Evolutionary conservation across 768 basidiomycete species (phyloP).

Genomic region (Chiua virens): DNA sequence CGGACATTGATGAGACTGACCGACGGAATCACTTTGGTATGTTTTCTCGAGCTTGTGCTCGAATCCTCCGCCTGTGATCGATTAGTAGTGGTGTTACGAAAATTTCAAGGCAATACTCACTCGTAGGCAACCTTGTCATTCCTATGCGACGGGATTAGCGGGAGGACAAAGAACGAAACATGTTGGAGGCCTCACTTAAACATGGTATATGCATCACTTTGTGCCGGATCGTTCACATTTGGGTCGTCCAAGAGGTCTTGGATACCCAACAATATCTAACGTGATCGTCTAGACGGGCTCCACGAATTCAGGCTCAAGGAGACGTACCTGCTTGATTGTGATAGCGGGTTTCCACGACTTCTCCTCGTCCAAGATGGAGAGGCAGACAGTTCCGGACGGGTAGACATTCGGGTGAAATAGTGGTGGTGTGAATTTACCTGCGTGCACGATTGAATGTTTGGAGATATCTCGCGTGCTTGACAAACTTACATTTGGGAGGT

Average conservation of each 20-base stretch:
- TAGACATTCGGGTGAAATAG: conserved; percentile 99
- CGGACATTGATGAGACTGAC: not conserved
- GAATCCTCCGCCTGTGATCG: conserved; percentile 66
- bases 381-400: conserved; percentile 96
- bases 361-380: conserved; percentile 97
- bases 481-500: conserved; percentile 81
- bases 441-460: conserved; percentile 9
- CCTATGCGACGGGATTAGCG: conserved; percentile 41
- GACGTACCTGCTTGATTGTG: conserved; percentile 91
- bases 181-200: conserved; percentile 75
- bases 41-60: conserved; percentile 87
- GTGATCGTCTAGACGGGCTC: not conserved
- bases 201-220: conserved; percentile 98
- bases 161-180: not conserved
- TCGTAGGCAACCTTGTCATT: conserved; percentile 94
- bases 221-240: conserved; percentile 96
- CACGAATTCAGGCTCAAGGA: not conserved
- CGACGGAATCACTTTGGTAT: conserved; percentile 64
- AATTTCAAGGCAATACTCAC: conserved; percentile 44
- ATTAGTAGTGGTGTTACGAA: not conserved
- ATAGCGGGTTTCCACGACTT: conserved; percentile 99
- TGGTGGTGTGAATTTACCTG: conserved; percentile 96
- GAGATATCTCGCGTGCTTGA: not conserved
- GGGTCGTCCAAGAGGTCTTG: conserved; percentile 96
- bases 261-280: conserved; percentile 89